Evolutionary conservation across 2,329 filamentous ascomycete species (phyloP), one percentile per base, ranked within the genome.

Genomic region (Alternaria viburni): DNA sequence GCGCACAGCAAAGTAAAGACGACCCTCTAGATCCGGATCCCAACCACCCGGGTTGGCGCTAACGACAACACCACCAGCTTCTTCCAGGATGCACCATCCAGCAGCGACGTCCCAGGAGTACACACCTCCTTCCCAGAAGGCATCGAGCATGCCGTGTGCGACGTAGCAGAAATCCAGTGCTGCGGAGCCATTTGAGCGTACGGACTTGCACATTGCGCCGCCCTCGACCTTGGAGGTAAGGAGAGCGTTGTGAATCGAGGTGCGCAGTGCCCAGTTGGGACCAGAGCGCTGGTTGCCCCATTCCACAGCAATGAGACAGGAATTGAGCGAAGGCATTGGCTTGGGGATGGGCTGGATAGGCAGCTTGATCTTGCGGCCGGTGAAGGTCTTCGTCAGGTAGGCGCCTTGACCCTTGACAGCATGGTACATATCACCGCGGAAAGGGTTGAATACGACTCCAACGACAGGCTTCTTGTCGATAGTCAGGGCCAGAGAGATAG

Each of bases 81-180:
- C 79, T 52, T 79, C 71, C 1, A 80, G 65, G 21, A 81, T 78
- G n/a, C 73, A 63, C 78, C 78, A 81, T 1, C 79, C 79, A 6
- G 78, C 79, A 8, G 69, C 72, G 3, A 81, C 71, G 44, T 81
- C 79, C 79, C 79, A 81, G 6, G 74, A 61, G 69, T 71, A 79
- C 6, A 75, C 74, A 0, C 78, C 78, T 5, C 74, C 77, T 59
- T 81, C 79, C 78, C 78, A 81, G 57, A 79, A 80, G 0, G 68
- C 59, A 45, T 81, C 78, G 1, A 80, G 52, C 46, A 66, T 69
- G 36, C 78, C 78, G 6, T 75, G 72, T 2, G 78, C 79, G 1
- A 80, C 78, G 61, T 79, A 79, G 67, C 79, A 81, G 57, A 81
- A 79, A 62, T 80, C 74, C 2, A 81, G 69, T 0, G 78, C 79